Evolutionary conservation across 2,329 filamentous ascomycete species (phyloP), one percentile per base, ranked within the genome.

Genomic region (Apiospora pterosperma): DNA sequence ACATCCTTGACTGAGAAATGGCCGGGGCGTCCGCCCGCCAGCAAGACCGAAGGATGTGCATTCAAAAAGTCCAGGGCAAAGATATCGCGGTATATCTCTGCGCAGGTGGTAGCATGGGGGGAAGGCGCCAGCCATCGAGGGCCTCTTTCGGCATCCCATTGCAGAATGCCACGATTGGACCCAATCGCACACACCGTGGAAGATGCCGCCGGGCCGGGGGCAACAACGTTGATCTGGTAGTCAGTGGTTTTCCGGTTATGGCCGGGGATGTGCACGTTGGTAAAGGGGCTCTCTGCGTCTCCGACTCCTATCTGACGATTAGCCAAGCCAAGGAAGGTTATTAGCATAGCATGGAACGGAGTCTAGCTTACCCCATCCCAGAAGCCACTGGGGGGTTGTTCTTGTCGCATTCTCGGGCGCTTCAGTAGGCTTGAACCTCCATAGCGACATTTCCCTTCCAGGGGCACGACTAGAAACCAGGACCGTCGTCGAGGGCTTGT

Each of bases 1-100:
- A 80, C 65, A 68, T 87, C 85, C 5, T 79, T 76, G 0, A 80
- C 68, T 75, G 79, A 80, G 5, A 88, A 74, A 1, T 73, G 70
- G 0, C 82, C 77, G n/a, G 78, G 77, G 3, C 86, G 81, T 3
- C 82, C 82, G 39, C 85, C 87, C 0, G 84, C 82, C 36, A 85
- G 74, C 16, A 88, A 67, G 2, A 87, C 68, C 14, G 81, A 74
- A 14, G 78, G 79, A 59, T 82, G 79, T 19, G 71, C 73, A 4
- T 70, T 66, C 25, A 82, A 76, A 67, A 84, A 87, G 63, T 83
- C 81, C 31, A 85, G 74, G 4, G 81, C 74, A 64, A 87, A 83
- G 52, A 85, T 75, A 64, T 85, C 78, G 61, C 71, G 63, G 61
- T 72, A 66, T 16, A 62, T n/a, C 36, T 66, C 63, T 66, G 5